These are phyloP conservation scores for Scedosporium aurantiacum DNA, from an alignment of 2,329 filamentous ascomycete genomes.

Conservation along the genomic window DNA sequence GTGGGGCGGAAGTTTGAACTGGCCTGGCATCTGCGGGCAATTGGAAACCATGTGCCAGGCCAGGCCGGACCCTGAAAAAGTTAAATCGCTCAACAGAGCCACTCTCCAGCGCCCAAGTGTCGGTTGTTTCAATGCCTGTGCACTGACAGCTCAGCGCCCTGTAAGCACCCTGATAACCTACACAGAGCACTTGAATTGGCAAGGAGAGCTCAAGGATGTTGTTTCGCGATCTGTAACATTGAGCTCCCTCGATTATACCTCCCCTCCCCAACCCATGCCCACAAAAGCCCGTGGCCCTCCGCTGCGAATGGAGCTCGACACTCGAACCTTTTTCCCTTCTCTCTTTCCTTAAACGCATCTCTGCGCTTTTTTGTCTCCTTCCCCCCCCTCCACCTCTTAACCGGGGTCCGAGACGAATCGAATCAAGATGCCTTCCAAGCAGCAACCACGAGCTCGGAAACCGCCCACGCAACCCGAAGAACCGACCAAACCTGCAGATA, in stretches of 20 bases:
- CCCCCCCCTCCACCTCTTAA: background rate
- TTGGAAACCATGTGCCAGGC: background rate
- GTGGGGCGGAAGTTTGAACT: background rate
- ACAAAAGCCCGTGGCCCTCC: background rate
- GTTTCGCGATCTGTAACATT: background rate
- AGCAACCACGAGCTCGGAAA: background rate
- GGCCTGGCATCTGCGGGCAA: background rate
- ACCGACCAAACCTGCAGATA: background rate
- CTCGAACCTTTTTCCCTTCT: background rate
- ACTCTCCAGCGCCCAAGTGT: no score
- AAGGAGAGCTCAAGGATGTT: background rate
- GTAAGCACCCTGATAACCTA: no score
- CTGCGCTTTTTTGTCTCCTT: background rate
- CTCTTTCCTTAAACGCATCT: background rate
- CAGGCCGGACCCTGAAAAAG: background rate
- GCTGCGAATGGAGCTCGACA: background rate
- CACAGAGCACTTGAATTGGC: no score
- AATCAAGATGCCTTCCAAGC: slow-evolving; percentile 1
- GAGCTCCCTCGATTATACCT: no score
- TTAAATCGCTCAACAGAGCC: no score
- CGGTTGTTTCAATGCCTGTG: no score
- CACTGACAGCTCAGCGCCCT: no score
- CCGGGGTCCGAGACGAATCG: background rate
- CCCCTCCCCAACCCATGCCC: background rate
- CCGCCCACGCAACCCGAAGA: background rate